Evolutionary conservation across 768 basidiomycete species (phyloP), one percentile per base, ranked within the genome.

Genomic region (Macrolepiota albuminosa): DNA sequence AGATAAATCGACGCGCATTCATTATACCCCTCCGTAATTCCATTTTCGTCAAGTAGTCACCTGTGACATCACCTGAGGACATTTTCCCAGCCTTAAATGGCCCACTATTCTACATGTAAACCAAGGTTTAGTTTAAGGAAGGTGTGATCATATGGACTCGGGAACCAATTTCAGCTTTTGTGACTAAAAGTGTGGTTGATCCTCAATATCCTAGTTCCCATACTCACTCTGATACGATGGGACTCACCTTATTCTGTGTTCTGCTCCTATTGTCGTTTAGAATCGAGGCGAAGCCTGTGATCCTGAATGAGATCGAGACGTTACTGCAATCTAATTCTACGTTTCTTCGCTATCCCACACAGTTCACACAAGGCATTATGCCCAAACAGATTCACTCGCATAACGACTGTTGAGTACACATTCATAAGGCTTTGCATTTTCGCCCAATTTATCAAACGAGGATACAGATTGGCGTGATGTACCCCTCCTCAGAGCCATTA

Each of bases 381-480:
- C 80, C 79, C 0, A 80, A 79, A 64, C 56, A 61, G 6, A 80
- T 83, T n/a, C 81, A 83, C 64, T 82, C 81, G 0, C 81, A 84
- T 64, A 83, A 84, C 62, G 81, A 83, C 58, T 83, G 82, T 82
- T 34, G 60, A 62, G 73, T 65, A 21, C 10, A 37, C 26, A 10
- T 40, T 11, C 11, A 39, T n/a, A 16, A 39, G 24, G 11, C 10
- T 42, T 2, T 55, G 10, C 16, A 42, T 26, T 37, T 45, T 33
- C 21, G 40, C n/a, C 59, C 16, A 13, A 51, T 33, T 56, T 8
- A 33, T 45, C n/a, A 13, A 45, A 52, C 16, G 45, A 43, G 39
- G 36, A 47, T 45, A 34, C 34, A 82, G 81, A 84, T 66, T 82
- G 81, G 80, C 73, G 81, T 21, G 78, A 82, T 61, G 80, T 81